Base-by-base conservation (phyloP, 345 rosid species). In the Reutealis trisperma region DNA sequence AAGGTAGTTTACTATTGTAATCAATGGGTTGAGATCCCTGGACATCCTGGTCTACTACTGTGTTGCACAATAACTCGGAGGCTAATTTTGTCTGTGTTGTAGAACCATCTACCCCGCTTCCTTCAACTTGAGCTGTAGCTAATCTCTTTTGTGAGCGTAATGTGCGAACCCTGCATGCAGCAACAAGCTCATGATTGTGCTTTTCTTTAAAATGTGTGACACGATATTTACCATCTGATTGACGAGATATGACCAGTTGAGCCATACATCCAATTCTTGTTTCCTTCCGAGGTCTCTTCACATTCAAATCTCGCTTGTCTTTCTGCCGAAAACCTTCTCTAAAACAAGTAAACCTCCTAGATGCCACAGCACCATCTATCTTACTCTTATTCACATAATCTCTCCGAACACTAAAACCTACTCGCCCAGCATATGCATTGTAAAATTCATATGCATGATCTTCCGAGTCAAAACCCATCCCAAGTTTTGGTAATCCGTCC, bases 251-350 rank as follows among this genome's bases (percentile, higher is more conserved):
- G 58, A 80, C 78, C 52, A 82, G 62, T 70, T 82, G 84, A 5
- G 87, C 87, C 75, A 76, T 60, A 57, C 87, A 84, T 52, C 87
- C 87, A 76, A 80, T 81, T 77, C 85, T 84, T 45, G 84, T 80
- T 77, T 84, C 87, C 76, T 82, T 84, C 30, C 78, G 77, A 27
- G 65, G 74, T 65, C 82, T 84, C 78, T 84, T 82, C 45, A 79
- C 70, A 70, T 65, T 80, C 75, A 65, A 42, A 71, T 73, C 76
- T 7, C 81, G 75, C 70, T 71, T 79, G 76, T 82, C 85, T 71
- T 77, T 80, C 63, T 79, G 84, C 64, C 85, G 70, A 79, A 79
- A 82, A 55, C 85, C 87, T 82, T 84, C 87, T 64, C 84, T 84
- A 44, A 74, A 84, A 63, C 85, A 84, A 73, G 84, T 80, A 44